phyloP scores from a whole-genome alignment of 73 alveolate species.

The Paramecium tetraurelia region DNA sequence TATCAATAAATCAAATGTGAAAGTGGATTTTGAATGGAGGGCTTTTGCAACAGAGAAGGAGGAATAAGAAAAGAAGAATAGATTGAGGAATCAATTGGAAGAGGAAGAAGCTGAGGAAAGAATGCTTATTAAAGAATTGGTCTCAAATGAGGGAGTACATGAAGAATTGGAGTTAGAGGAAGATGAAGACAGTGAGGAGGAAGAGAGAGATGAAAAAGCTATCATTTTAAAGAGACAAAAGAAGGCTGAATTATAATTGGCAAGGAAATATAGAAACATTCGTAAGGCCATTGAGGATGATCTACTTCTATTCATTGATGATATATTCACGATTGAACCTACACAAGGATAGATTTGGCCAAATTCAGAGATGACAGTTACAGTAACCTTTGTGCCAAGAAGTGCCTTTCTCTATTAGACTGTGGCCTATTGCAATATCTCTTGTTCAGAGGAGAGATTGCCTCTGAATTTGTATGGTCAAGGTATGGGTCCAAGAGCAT shows the following conservation, averaged over 20 bases:
- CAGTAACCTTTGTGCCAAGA: slow-evolving; percentile 95
- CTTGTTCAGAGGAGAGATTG: slow-evolving; percentile 98
- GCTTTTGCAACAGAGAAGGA: slow-evolving; percentile 98
- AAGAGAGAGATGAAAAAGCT: slow-evolving; percentile 81
- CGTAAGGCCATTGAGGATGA: slow-evolving; percentile 97
- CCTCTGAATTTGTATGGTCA: slow-evolving; percentile 97
- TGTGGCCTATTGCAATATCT: slow-evolving; percentile 93
- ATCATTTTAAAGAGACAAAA: slow-evolving; percentile 50
- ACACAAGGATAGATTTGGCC: slow-evolving; percentile 99
- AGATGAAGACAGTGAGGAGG: slow-evolving; percentile 83
- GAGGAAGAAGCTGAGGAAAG: slow-evolving; percentile 99
- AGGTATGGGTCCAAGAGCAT: slow-evolving; percentile 99
- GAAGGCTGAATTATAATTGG: slow-evolving; percentile 54
- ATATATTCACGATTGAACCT: slow-evolving; percentile 98
- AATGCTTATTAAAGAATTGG: slow-evolving; percentile 93
- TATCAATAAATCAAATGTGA: slow-evolving; percentile 97
- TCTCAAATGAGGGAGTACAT: slow-evolving; percentile 69
- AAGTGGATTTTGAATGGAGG: slow-evolving; percentile 99
- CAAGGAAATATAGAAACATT: slow-evolving; percentile 85
- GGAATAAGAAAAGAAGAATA: slow-evolving; percentile 96
- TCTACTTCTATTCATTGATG: slow-evolving; percentile 98
- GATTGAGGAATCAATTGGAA: slow-evolving; percentile 86
- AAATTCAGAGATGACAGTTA: slow-evolving; percentile 95
- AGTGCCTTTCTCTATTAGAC: slow-evolving; percentile 96
- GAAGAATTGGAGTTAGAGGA: slow-evolving; percentile 69